Conservation (phyloP, 495 filamentous ascomycete genomes). For the Aspergillus asperescens region DNA sequence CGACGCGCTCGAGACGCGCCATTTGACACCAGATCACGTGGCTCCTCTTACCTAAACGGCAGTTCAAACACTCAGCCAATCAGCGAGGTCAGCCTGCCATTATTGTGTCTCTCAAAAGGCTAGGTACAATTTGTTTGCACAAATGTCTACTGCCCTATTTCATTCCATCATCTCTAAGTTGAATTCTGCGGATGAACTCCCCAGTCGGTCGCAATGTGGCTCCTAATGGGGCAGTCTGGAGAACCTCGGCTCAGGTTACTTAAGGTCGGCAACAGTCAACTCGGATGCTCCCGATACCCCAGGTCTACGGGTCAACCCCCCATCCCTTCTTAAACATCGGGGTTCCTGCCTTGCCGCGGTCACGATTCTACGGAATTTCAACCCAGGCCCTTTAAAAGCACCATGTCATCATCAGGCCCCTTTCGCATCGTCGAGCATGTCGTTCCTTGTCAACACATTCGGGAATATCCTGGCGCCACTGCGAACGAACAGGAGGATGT, state of each 20-base stretch:
- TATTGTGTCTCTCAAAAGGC: neutral
- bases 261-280: slow-evolving; percentile 13
- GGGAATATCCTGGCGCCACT: slow-evolving; percentile 64
- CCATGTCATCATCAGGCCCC: slow-evolving; percentile 26
- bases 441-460: slow-evolving; percentile 61
- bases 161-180: neutral
- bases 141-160: neutral
- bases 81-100: too few species aligned
- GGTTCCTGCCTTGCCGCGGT: neutral
- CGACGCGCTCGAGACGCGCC: slow-evolving; percentile 21
- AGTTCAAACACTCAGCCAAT: too few species aligned
- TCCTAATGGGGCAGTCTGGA: neutral
- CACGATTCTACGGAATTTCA: neutral
- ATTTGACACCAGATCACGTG: slow-evolving; percentile 24
- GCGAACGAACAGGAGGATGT: slow-evolving; percentile 56
- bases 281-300: slow-evolving; percentile 14
- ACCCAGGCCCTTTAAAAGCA: neutral
- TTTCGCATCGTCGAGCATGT: slow-evolving; percentile 58
- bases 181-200: slow-evolving; percentile 2
- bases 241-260: slow-evolving; percentile 5
- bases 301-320: slow-evolving; percentile 7
- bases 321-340: neutral
- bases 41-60: neutral
- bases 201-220: neutral
- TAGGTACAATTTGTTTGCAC: neutral